Percentiles rank a stretch among this genome's conserved stretches.
Evolutionary conservation across 2,329 filamentous ascomycete genomes (phyloP).

Genomic region (Penicillium digitatum): DNA sequence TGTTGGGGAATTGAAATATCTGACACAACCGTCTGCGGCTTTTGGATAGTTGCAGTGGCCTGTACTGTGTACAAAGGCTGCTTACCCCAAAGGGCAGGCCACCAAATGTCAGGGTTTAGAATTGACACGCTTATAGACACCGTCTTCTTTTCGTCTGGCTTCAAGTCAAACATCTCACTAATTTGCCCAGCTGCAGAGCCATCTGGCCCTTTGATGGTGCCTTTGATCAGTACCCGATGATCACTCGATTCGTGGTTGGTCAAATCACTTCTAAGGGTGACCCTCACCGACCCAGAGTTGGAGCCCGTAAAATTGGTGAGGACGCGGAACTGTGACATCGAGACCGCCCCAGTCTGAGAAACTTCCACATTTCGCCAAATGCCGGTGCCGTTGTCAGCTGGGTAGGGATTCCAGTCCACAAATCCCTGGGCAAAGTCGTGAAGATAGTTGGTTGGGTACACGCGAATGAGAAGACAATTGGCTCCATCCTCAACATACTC

Average conservation of each 20-base stretch:
- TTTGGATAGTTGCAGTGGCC: conserved; percentile 27
- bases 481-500: conserved; percentile 31
- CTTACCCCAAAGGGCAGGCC: conserved; percentile 57
- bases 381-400: conserved; percentile 60
- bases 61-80: conserved; percentile 51
- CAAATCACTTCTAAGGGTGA: conserved; percentile 41
- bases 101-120: conserved; percentile 54
- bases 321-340: conserved; percentile 45
- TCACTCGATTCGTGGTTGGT: conserved; percentile 29
- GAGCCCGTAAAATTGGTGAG: conserved; percentile 41
- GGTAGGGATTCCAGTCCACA: conserved; percentile 60
- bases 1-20: conserved; percentile 33
- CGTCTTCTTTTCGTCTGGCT: conserved; percentile 38
- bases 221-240: conserved; percentile 21
- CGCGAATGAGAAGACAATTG: conserved; percentile 54
- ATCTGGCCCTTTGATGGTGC: conserved; percentile 18
- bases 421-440: conserved; percentile 59
- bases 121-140: conserved; percentile 41
- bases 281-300: conserved; percentile 36
- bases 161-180: conserved; percentile 37
- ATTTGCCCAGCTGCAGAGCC: conserved; percentile 20
- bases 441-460: conserved; percentile 57
- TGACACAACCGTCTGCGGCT: conserved; percentile 21
- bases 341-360: conserved; percentile 52
- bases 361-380: conserved; percentile 59